phyloP scores from a whole-genome alignment of 495 filamentous ascomycete species.

The Penicillium lagena region DNA sequence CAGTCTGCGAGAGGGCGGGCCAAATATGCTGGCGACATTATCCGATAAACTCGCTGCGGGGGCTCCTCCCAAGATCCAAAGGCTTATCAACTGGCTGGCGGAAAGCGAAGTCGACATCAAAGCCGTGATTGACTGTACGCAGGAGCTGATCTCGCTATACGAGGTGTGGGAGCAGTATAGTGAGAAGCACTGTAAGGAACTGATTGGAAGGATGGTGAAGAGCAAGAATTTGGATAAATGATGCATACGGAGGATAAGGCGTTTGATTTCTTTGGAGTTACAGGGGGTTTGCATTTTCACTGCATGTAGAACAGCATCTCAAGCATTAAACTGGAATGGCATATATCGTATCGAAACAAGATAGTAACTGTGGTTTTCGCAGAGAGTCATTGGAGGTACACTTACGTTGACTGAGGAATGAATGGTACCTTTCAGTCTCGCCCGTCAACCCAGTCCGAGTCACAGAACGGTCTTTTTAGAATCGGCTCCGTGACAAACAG shows the following conservation, averaged over 20 bases:
- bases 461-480: no score
- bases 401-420: no score
- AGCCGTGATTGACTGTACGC: conserved; percentile 85
- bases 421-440: no score
- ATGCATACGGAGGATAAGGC: conserved; percentile 5
- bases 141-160: conserved; percentile 94
- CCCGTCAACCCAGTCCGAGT: no score
- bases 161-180: conserved; percentile 86
- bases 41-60: conserved; percentile 28
- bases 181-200: conserved; percentile 73
- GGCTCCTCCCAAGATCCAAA: conserved; percentile 54
- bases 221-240: conserved; percentile 73
- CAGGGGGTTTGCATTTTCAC: background rate
- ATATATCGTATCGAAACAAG: background rate
- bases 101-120: conserved; percentile 91
- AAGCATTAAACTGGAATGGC: background rate
- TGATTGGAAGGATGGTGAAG: conserved; percentile 79
- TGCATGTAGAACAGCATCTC: background rate
- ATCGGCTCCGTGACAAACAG: no score
- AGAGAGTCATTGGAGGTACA: no score
- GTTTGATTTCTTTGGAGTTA: conserved; percentile 1
- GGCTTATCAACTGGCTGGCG: conserved; percentile 77
- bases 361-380: no score
- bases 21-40: conserved; percentile 33
- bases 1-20: conserved; percentile 34